These are phyloP conservation scores for Neodidymelliopsis sp. DNA, from an alignment of 2,329 filamentous ascomycete species.

Conservation along the genomic window DNA sequence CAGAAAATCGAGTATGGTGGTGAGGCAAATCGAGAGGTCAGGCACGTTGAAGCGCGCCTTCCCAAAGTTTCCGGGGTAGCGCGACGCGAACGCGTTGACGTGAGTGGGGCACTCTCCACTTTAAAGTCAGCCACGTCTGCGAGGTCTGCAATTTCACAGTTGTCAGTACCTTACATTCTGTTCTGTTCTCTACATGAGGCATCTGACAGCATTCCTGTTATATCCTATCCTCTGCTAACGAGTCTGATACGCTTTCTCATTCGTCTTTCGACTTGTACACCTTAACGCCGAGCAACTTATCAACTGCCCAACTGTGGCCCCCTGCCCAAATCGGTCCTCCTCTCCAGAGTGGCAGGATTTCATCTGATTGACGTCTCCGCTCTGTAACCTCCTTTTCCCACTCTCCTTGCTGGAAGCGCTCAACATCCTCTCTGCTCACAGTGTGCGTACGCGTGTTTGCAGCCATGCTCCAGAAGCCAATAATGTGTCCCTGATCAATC, in stretches of 20 bases:
- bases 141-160: too few species aligned
- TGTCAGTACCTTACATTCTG: too few species aligned
- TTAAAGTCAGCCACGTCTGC: slow-evolving; percentile 2
- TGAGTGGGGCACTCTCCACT: slow-evolving; percentile 7
- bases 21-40: not conserved
- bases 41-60: slow-evolving; percentile 8
- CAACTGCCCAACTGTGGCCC: slow-evolving; percentile 32
- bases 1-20: not conserved
- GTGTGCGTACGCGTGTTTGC: slow-evolving; percentile 24
- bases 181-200: too few species aligned
- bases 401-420: slow-evolving; percentile 31
- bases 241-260: not conserved
- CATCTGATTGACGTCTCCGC: slow-evolving; percentile 19
- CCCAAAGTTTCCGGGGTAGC: slow-evolving; percentile 6
- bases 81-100: slow-evolving; percentile 15
- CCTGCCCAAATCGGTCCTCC: slow-evolving; percentile 29
- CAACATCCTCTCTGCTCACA: slow-evolving; percentile 30
- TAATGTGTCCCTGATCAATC: slow-evolving; percentile 31
- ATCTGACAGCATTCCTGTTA: too few species aligned
- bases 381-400: slow-evolving; percentile 26
- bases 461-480: slow-evolving; percentile 35
- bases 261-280: slow-evolving; percentile 28
- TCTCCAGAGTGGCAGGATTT: slow-evolving; percentile 34
- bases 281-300: slow-evolving; percentile 25
- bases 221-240: too few species aligned